phyloP scores from a whole-genome alignment of 169 alveolate species.

The Plasmodium vivax region DNA sequence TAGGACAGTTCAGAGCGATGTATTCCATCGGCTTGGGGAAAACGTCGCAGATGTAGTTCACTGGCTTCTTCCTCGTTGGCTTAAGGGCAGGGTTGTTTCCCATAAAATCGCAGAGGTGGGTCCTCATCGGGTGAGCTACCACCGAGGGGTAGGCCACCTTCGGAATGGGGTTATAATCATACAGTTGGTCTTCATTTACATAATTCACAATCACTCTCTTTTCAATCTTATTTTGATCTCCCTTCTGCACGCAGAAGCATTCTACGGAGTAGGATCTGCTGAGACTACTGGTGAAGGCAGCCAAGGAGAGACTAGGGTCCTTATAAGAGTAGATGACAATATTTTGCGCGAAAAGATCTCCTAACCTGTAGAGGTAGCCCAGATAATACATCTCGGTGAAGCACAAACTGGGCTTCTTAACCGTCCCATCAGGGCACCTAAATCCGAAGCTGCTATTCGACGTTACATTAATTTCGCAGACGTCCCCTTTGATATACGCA shows the following conservation, averaged over 20 bases:
- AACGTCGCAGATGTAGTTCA: conserved; percentile 26
- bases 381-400: conserved; percentile 15
- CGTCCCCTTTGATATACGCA: conserved; percentile 6
- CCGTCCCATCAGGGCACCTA: conserved; percentile 25
- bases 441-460: conserved; percentile 37
- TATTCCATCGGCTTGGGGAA: conserved; percentile 60
- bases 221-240: background rate
- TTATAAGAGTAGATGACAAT: conserved; percentile 11
- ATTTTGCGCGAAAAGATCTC: background rate
- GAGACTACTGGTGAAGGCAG: conserved; percentile 19
- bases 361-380: background rate
- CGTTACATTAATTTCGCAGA: conserved; percentile 8
- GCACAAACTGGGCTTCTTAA: conserved; percentile 37
- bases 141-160: background rate
- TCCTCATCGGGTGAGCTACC: background rate
- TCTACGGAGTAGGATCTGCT: conserved; percentile 16
- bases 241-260: conserved; percentile 30
- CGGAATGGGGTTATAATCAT: conserved; percentile 22
- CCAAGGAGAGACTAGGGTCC: conserved; percentile 8
- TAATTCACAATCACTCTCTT: conserved; percentile 34
- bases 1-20: conserved; percentile 49
- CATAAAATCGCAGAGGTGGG: conserved; percentile 59
- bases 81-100: background rate
- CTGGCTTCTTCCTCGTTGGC: conserved; percentile 10
- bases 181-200: conserved; percentile 38